A percentile compares a stretch with the other conserved stretches of the same genome.
Conservation (phyloP, 176 grass and related monocot species). For the Dendrocalamus sinicus region DNA sequence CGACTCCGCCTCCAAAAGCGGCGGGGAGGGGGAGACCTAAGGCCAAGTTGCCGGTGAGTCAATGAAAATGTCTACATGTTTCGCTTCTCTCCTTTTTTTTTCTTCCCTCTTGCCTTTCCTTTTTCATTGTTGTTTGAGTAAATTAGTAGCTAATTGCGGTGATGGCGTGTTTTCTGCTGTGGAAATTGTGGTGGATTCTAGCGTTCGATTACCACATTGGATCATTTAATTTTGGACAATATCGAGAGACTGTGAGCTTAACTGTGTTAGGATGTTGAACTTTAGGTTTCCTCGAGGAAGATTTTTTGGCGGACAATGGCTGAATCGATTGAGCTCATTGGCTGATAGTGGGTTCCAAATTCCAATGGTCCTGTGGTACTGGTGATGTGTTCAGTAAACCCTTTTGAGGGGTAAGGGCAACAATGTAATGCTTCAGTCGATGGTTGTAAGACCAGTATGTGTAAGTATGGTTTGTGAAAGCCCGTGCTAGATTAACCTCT, state of each 20-base stretch:
- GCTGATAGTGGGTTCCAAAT: not conserved
- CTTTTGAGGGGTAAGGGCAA: not conserved
- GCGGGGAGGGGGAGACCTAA: not conserved
- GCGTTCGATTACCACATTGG: not conserved
- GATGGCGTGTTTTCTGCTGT: not conserved
- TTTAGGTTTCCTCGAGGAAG: not conserved
- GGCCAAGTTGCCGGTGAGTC: constrained; percentile 40
- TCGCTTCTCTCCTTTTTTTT: not conserved
- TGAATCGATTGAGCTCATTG: not conserved
- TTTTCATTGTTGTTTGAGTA: not conserved
- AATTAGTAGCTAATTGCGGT: not conserved
- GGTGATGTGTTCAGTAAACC: not conserved
- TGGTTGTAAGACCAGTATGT: not conserved
- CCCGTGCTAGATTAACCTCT: not conserved
- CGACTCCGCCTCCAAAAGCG: not conserved
- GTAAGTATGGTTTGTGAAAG: not conserved
- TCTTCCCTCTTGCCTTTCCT: not conserved
- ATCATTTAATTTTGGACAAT: not conserved
- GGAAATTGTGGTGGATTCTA: not conserved
- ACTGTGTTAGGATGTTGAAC: not conserved
- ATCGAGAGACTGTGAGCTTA: not conserved
- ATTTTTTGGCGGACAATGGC: not conserved
- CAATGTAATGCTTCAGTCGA: not conserved
- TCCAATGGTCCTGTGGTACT: not conserved
- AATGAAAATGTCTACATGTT: not conserved